Evolutionary conservation across 1,284 basidiomycete genomes (phyloP).

Genomic region (Chalciporus sp.): DNA sequence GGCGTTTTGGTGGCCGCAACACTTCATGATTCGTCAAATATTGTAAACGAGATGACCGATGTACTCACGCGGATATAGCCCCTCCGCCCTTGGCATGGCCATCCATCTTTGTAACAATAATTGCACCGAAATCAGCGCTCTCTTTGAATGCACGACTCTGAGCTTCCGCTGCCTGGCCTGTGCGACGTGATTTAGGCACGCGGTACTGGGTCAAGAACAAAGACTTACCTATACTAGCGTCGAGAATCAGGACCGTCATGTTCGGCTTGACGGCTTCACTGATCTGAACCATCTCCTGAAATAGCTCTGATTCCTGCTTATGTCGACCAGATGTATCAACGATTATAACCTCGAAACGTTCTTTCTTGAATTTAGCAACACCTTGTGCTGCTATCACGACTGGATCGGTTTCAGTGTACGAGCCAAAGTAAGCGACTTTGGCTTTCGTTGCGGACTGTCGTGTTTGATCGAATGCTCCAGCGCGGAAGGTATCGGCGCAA

Average conservation of each 20-base stretch:
- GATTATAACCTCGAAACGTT: conserved; percentile 98
- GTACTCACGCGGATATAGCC: conserved; percentile 93
- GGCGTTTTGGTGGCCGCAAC: conserved; percentile 98
- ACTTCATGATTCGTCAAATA: conserved; percentile 43
- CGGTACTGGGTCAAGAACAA: background rate
- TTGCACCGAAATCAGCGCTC: conserved; percentile 95
- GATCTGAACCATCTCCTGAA: conserved; percentile 98
- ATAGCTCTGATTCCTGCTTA: conserved; percentile 96
- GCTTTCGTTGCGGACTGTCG: conserved; percentile 95
- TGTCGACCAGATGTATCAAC: conserved; percentile 98
- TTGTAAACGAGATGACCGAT: background rate
- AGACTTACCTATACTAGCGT: conserved; percentile 78
- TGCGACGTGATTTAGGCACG: conserved; percentile 14
- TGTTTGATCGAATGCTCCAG: conserved; percentile 99
- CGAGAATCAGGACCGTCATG: conserved; percentile 89
- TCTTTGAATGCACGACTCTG: conserved; percentile 98
- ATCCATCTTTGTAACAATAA: conserved; percentile 99
- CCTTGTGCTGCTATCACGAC: conserved; percentile 94
- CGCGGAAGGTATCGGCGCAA: conserved; percentile 99
- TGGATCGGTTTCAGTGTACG: conserved; percentile 98
- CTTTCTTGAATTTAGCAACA: conserved; percentile 96
- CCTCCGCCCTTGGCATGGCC: conserved; percentile 99
- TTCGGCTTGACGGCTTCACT: conserved; percentile 90
- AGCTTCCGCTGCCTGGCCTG: conserved; percentile 96
- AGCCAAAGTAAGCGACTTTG: conserved; percentile 98